Base-by-base conservation (phyloP, 2,329 filamentous ascomycete genomes). In the Trichoderma oligosporum region DNA sequence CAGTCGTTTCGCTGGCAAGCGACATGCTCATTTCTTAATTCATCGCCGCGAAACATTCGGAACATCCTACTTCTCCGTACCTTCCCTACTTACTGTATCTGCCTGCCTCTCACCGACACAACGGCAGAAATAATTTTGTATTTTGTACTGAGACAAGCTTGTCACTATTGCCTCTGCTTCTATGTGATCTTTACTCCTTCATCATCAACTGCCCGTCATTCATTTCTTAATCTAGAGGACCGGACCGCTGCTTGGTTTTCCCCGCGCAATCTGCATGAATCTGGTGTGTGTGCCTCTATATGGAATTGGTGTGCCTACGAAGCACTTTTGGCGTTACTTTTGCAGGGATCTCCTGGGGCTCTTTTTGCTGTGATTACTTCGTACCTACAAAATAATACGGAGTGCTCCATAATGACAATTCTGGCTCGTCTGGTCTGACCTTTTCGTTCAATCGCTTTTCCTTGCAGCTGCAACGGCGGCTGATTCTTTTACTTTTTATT, bases 201-300 rank as follows among this genome's bases (percentile, higher is more conserved):
- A 29, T n/a, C 22, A 36, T 29, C 48, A 33, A 22, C 16, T 24
- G 7, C 18, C 33, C 12, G 24, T 36, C 44, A 20, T 41, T 48
- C 44, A 55, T 48, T 56, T 47, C 20, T 39, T 39, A 33, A 18
- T 24, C 31, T 33, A 29, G 41, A 20, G 35, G 11, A 16, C 53
- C 53, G 44, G 53, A 39, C 44, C 25, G 7, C 48, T 25, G 35
- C 35, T 39, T 31, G 20, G 35, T 16, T 48, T n/a, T 38, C 44
- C 53, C 53, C 53, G 53, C 53, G 53, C 52, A 39, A 38, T n/a
- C 31, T 35, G 53, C 44, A 18, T 35, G 27, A 16, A 35, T 36
- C 51, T 31, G 41, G 44, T 48, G 53, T 56, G n/a, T n/a, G n/a
- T n/a, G n/a, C n/a, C 41, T 45, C 24, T 31, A 35, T 56, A 33